Evolutionary conservation across 495 filamentous ascomycete species (phyloP).

Genomic region (Penicillium cataractarum): DNA sequence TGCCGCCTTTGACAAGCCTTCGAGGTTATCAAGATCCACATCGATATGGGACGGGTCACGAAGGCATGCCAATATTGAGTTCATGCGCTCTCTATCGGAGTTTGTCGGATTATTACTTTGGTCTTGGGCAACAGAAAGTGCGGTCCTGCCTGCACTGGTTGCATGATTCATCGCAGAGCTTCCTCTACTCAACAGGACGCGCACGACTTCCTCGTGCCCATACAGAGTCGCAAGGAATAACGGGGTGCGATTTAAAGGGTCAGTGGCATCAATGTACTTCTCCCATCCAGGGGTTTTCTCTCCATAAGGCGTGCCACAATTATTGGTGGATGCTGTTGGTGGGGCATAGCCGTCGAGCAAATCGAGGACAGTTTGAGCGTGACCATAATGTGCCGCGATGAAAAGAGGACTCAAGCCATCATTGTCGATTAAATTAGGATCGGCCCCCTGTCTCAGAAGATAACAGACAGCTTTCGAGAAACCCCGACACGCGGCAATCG

Average conservation of each 20-base stretch:
- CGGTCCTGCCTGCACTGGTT: constrained; percentile 15
- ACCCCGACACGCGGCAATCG: not conserved
- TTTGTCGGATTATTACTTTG: not conserved
- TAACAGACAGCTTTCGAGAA: not conserved
- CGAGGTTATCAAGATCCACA: not conserved
- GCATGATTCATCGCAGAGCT: constrained; percentile 7
- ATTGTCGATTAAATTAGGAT: not conserved
- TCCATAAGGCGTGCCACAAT: not conserved
- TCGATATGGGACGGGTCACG: not conserved
- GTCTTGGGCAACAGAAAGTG: constrained; percentile 5
- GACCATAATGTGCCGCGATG: too few species aligned
- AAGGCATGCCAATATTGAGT: constrained; percentile 7
- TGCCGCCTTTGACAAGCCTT: not conserved
- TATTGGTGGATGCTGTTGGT: not conserved
- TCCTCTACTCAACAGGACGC: constrained; percentile 9
- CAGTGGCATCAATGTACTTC: constrained; percentile 11
- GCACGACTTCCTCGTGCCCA: constrained; percentile 10
- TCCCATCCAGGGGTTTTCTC: not conserved
- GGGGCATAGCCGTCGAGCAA: not conserved
- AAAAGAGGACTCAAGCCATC: constrained; percentile 11
- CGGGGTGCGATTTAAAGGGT: constrained; percentile 10
- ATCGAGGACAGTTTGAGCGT: constrained; percentile 4
- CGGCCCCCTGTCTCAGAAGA: constrained; percentile 8
- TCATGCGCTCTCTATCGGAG: not conserved
- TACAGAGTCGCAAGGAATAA: constrained; percentile 16